A percentile compares a stretch with the other conserved stretches of the same genome.
Conservation (phyloP, 192 early-diverging fungal species). For the Chytriomyces confervae region DNA sequence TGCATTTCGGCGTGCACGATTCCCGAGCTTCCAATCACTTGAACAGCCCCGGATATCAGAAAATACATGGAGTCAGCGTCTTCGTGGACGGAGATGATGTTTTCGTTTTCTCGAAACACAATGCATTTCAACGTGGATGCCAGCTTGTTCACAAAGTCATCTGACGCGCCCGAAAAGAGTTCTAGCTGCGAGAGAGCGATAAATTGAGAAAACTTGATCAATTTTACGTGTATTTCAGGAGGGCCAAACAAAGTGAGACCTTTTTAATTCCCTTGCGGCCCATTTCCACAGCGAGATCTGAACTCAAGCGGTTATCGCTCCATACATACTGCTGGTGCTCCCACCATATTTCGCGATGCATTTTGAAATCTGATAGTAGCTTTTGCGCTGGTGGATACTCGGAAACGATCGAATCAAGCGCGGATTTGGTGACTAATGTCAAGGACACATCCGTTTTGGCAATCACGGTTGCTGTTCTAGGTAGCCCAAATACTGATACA, state of each 20-base stretch:
- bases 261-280: constrained; percentile 47
- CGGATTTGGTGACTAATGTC: constrained; percentile 41
- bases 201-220: not conserved
- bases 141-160: constrained; percentile 47
- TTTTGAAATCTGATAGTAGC: constrained; percentile 15
- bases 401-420: constrained; percentile 27
- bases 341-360: constrained; percentile 30
- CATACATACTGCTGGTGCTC: constrained; percentile 28
- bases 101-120: constrained; percentile 28
- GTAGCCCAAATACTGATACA: constrained; percentile 23
- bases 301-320: constrained; percentile 40
- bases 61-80: constrained; percentile 51
- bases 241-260: constrained; percentile 26
- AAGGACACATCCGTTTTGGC: constrained; percentile 41
- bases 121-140: constrained; percentile 33
- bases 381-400: constrained; percentile 24
- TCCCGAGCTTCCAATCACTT: constrained; percentile 39
- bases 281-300: constrained; percentile 51
- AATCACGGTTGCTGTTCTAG: constrained; percentile 38
- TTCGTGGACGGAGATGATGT: constrained; percentile 49
- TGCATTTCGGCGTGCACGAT: constrained; percentile 52
- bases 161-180: constrained; percentile 43
- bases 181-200: constrained; percentile 33
- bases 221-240: not conserved
- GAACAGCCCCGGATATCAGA: constrained; percentile 48